phyloP scores from a whole-genome alignment of 371 early-diverging fungal genomes.

The Haplosporangium sp. region DNA sequence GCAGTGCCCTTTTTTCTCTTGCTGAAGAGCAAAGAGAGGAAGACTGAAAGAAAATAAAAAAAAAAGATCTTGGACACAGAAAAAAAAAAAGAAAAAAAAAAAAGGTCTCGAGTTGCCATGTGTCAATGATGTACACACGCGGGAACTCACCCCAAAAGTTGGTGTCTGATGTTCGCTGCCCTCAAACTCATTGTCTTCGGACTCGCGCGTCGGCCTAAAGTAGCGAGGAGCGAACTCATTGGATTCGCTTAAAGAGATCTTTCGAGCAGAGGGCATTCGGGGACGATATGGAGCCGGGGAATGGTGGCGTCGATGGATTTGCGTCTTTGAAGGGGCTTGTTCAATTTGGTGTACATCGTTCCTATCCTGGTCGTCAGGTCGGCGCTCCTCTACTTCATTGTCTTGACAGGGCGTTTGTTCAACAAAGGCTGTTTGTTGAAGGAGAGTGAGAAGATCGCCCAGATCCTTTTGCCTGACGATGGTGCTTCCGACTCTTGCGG shows the following conservation, averaged over 20 bases:
- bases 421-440: conserved; percentile 11
- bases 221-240: conserved; percentile 18
- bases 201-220: conserved; percentile 14
- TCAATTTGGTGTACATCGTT: conserved; percentile 3
- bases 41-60: neutral
- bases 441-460: conserved; percentile 28
- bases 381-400: conserved; percentile 3
- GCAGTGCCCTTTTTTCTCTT: neutral
- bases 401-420: neutral
- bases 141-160: conserved; percentile 19
- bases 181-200: conserved; percentile 21
- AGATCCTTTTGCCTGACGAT: conserved; percentile 41
- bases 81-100: conserved; percentile 4
- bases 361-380: neutral
- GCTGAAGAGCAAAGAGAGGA: too few relatives aligned
- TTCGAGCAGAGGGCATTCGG: conserved; percentile 10
- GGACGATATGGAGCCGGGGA: conserved; percentile 13
- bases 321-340: conserved; percentile 4
- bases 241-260: conserved; percentile 40
- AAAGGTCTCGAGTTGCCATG: too few relatives aligned
- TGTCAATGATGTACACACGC: too few relatives aligned
- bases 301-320: conserved; percentile 20
- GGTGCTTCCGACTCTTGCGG: conserved; percentile 21
- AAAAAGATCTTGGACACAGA: conserved; percentile 23
- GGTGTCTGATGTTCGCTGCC: conserved; percentile 16